Percentiles rank a stretch among this genome's conserved stretches.
Conservation (phyloP, 164 flowering plant genomes). For the Magnolia sinica region DNA sequence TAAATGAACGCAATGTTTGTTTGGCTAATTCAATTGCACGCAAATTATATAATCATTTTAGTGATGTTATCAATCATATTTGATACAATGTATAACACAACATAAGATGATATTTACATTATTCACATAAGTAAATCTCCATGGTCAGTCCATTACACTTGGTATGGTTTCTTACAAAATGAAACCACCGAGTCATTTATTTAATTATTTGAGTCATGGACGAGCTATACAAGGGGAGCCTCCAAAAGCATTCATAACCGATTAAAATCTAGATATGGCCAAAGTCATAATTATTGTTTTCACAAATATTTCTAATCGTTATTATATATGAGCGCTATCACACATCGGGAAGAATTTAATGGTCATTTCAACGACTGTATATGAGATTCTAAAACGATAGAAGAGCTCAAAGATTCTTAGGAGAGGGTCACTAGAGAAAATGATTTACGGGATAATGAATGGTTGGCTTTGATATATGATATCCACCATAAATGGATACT, state of each 20-base stretch:
- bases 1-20: too few relatives aligned
- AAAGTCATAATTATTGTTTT: background rate
- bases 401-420: background rate
- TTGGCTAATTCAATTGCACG: too few relatives aligned
- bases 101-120: too few relatives aligned
- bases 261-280: background rate
- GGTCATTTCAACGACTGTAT: background rate
- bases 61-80: too few relatives aligned
- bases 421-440: background rate
- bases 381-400: background rate
- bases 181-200: background rate
- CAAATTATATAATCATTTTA: too few relatives aligned
- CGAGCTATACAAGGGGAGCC: background rate
- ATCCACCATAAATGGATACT: background rate
- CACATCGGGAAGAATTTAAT: background rate
- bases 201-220: conserved; percentile 1
- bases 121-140: too few relatives aligned
- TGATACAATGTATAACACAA: too few relatives aligned
- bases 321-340: background rate
- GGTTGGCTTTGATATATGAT: background rate
- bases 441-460: background rate
- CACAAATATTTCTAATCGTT: background rate
- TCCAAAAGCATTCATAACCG: conserved; percentile 2
- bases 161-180: background rate
- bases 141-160: background rate